Base-by-base conservation (phyloP, 163 green algal genomes). In the Trebouxia gelatinosa region DNA sequence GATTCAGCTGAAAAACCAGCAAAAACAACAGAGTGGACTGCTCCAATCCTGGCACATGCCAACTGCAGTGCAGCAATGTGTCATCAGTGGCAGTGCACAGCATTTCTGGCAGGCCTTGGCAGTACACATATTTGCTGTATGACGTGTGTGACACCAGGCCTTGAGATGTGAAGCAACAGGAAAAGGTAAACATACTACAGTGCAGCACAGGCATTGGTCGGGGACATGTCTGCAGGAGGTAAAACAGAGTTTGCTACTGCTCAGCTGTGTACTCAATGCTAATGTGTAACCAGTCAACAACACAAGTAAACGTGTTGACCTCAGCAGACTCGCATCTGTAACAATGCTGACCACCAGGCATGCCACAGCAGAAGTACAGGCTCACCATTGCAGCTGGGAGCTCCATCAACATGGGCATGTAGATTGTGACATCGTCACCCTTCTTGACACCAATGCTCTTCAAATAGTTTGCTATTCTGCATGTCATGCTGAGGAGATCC, bases 401-500 rank as follows among this genome's bases (percentile, higher is more conserved):
- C 54, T 85, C 81, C 31, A 77, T 48, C 35, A 90, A 54, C 90
- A 95, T 91, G 28, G 92, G 88, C 90, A 98, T 91, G 85, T 98
- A 98, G 70, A 98, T 91, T 5, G 86, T 83, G 72, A 97, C 93
- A 29, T 80, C 83, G 80, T 97, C 93, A n/a, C 95, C 94, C 83
- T 94, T 94, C 51, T 89, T 81, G 35, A 99, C 88, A 67, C 95
- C 95, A 32, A 77, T 68, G 46, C 32, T 70, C 48, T 81, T 81
- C 21, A 81, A n/a, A 9, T 58, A 81, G 34, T 81, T 81, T 32
- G 76, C 76, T 19, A 81, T 67, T 59, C 39, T 78, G 80, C 83
- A 85, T 6, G 83, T 76, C 40, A 74, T 35, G 34, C 81, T 80
- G 28, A 75, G 84, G 46, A 91, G 58, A 58, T 89, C 70, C 54